Base-by-base conservation (phyloP, 257 asterid species). In the Euphrasia confusa region DNA sequence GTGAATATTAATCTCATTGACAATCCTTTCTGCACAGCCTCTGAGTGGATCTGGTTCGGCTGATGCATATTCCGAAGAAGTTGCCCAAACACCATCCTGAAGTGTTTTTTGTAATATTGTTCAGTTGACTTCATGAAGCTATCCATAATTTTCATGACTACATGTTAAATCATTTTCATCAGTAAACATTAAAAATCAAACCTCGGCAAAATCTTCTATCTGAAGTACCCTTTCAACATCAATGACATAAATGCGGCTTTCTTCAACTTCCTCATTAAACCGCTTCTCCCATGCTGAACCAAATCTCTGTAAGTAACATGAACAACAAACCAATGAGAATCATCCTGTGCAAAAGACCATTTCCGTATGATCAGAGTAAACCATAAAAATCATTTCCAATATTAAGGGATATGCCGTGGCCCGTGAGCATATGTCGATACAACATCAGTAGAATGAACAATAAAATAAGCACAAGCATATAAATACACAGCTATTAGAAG, bases 11-110 rank as follows among this genome's bases (percentile, higher is more conserved):
- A 92, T 86, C 82, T 89, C 95, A 53, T 74, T 76, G 21, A 89
- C 87, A 72, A 92, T 78, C 79, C 72, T 89, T 71, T 74, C 90
- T 44, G 98, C 98, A 68, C 78, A 88, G 68, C 73, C 81, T 37
- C 97, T 79, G 39, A 92, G 97, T 14, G 98, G 97, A 73, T 92
- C 98, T 4, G 98, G 95, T 68, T 73, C 91, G 21, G 95, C 97
- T 52, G 79, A 70, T 54, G 82, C 82, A 74, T 92, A 92, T 24
- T 84, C 95, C 2, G 71, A 73, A 3, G 95, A 73, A 47, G 71
- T 71, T 49, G 86, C 84, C 95, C 97, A 88, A 67, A 81, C 74
- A 47, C 93, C 95, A 71, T 75, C 95, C 97, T 89, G 80, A 56
- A 75, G 62, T 50, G 11, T 68, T 59, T 11, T 33, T 57, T 45